These are phyloP conservation scores for Ramalina intermedia DNA, from an alignment of 495 filamentous ascomycete species.

Conservation along the genomic window DNA sequence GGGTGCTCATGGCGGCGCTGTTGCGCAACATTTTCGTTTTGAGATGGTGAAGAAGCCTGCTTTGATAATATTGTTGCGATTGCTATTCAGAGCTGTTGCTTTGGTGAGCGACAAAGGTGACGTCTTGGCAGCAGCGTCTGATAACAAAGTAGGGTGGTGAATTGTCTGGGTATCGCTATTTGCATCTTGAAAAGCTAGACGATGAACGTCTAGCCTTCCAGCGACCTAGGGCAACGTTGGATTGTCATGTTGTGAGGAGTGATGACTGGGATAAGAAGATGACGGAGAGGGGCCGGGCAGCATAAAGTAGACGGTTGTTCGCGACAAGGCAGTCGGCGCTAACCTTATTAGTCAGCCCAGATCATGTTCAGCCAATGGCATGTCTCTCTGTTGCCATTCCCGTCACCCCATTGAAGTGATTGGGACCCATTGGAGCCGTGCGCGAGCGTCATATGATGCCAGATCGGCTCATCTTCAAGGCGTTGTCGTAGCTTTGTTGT, in stretches of 20 bases:
- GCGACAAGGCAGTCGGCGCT: too few relatives aligned
- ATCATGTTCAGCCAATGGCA: too few relatives aligned
- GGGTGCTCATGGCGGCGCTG: background rate
- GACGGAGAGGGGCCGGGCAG: constrained; percentile 8
- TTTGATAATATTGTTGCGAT: too few relatives aligned
- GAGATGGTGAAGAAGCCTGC: too few relatives aligned
- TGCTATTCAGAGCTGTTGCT: constrained; percentile 1
- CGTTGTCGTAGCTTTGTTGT: too few relatives aligned
- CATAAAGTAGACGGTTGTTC: background rate
- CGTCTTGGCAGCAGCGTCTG: background rate
- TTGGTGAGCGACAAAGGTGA: background rate
- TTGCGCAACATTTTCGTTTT: background rate
- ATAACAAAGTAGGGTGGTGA: constrained; percentile 1
- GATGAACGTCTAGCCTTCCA: constrained; percentile 28
- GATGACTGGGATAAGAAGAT: constrained; percentile 5
- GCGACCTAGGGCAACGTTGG: constrained; percentile 9
- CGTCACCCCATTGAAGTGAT: too few relatives aligned
- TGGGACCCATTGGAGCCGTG: too few relatives aligned
- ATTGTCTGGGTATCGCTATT: constrained; percentile 8
- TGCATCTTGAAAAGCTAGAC: constrained; percentile 25
- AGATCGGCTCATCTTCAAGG: too few relatives aligned
- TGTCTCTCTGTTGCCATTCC: too few relatives aligned
- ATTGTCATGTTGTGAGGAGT: constrained; percentile 18
- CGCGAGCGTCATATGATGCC: too few relatives aligned
- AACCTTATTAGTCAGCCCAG: too few relatives aligned